Conservation (phyloP, 1,284 basidiomycete genomes). For the Pseudozyma pruni region DNA sequence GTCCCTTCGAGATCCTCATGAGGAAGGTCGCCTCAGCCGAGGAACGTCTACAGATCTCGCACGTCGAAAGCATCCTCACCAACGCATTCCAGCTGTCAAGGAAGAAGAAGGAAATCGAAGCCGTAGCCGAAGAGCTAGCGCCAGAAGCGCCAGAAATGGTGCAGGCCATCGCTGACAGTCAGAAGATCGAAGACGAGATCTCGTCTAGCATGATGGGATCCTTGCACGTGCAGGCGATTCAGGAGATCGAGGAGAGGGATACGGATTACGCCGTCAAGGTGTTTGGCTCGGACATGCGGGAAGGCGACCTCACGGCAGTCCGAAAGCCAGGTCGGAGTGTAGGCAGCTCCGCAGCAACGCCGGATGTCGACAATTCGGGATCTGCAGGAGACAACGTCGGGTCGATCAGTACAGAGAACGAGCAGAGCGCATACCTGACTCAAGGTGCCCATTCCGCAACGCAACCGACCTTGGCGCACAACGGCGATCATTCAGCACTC, state of each 20-base stretch:
- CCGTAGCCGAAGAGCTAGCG: constrained; percentile 28
- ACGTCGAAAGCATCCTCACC: constrained; percentile 37
- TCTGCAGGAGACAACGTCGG: background rate
- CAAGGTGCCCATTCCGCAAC: background rate
- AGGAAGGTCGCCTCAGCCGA: constrained; percentile 32
- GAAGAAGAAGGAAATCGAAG: constrained; percentile 35
- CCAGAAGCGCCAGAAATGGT: constrained; percentile 41
- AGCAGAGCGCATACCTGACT: constrained; percentile 4
- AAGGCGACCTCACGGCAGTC: constrained; percentile 28
- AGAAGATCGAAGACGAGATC: constrained; percentile 40
- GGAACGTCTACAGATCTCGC: constrained; percentile 34
- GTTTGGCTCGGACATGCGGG: constrained; percentile 34
- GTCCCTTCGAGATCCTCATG: constrained; percentile 45
- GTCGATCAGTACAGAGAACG: constrained; percentile 10
- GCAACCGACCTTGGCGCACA: constrained; percentile 4
- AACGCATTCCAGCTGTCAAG: constrained; percentile 23
- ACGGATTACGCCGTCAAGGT: constrained; percentile 37
- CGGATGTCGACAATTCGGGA: constrained; percentile 13
- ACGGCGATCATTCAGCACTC: background rate
- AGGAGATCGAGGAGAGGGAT: constrained; percentile 31
- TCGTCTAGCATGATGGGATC: constrained; percentile 38
- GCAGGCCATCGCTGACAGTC: constrained; percentile 42
- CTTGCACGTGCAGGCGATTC: constrained; percentile 29
- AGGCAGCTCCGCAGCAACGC: constrained; percentile 14
- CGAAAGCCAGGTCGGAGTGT: constrained; percentile 8